Percentiles rank a stretch among this genome's conserved stretches.
Conservation (phyloP, 2,329 filamentous ascomycete species). For the Coniochaeta pulveracea region DNA sequence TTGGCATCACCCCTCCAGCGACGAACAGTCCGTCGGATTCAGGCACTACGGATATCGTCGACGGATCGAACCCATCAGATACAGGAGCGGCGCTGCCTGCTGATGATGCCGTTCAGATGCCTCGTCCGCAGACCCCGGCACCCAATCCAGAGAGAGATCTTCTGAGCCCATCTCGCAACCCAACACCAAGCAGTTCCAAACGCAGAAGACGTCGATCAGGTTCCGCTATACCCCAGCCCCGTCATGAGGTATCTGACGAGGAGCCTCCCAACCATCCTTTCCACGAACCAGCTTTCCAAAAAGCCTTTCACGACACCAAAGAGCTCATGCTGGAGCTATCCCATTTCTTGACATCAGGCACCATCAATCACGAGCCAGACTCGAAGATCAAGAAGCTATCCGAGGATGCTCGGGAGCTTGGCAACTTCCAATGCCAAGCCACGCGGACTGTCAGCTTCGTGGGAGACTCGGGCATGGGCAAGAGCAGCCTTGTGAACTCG, state of each 20-base stretch:
- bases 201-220: slow-evolving; percentile 7
- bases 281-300: slow-evolving; percentile 22
- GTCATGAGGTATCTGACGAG: slow-evolving; percentile 10
- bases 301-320: slow-evolving; percentile 20
- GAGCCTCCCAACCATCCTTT: slow-evolving; percentile 19
- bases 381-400: slow-evolving; percentile 26
- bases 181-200: not conserved
- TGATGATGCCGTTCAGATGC: too few species aligned
- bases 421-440: slow-evolving; percentile 23
- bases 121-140: not conserved
- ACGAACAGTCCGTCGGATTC: too few species aligned
- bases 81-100: too few species aligned
- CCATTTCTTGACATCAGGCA: slow-evolving; percentile 20
- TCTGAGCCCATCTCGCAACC: not conserved
- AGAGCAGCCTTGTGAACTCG: slow-evolving; percentile 36
- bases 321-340: slow-evolving; percentile 17
- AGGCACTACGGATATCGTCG: too few species aligned
- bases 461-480: slow-evolving; percentile 34
- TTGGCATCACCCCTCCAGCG: too few species aligned
- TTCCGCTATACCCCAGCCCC: slow-evolving; percentile 4
- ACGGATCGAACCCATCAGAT: too few species aligned
- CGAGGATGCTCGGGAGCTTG: slow-evolving; percentile 19
- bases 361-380: slow-evolving; percentile 22
- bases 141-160: not conserved
- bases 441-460: slow-evolving; percentile 32